Conservation (phyloP, 768 basidiomycete genomes). For the Amanita thiersii region DNA sequence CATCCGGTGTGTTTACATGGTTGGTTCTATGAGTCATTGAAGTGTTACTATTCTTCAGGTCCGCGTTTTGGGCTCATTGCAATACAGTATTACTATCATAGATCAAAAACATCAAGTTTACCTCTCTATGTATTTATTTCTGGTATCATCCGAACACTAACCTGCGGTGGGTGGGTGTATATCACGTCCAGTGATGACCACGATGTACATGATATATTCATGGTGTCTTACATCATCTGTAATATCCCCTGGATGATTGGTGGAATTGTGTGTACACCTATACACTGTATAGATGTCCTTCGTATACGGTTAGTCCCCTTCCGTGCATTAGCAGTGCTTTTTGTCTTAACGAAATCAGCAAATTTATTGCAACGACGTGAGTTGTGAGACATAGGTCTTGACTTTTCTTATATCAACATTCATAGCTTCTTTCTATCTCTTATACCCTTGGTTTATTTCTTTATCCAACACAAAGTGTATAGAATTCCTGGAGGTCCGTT, state of each 20-base stretch:
- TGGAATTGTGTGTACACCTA: conserved; percentile 48
- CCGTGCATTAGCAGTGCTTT: too few relatives aligned
- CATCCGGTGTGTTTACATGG: conserved; percentile 42
- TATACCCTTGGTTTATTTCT: conserved; percentile 74
- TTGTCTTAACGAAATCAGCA: conserved; percentile 10
- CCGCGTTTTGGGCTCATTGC: conserved; percentile 65
- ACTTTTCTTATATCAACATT: conserved; percentile 5
- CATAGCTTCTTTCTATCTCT: conserved; percentile 64
- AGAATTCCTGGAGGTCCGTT: conserved; percentile 66
- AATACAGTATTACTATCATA: conserved; percentile 54
- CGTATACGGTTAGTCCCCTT: conserved; percentile 37
- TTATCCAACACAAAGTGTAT: conserved; percentile 78
- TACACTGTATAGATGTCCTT: conserved; percentile 27
- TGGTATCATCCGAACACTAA: conserved; percentile 66
- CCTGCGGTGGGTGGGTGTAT: conserved; percentile 90
- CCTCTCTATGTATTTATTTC: conserved; percentile 46
- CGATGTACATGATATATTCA: conserved; percentile 77
- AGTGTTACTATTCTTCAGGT: conserved; percentile 26
- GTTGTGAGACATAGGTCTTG: conserved; percentile 11
- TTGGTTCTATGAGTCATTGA: background rate
- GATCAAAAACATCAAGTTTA: conserved; percentile 30
- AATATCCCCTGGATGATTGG: conserved; percentile 90
- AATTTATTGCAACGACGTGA: conserved; percentile 43
- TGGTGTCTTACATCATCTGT: conserved; percentile 80
- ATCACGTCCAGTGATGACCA: conserved; percentile 82